Conservation (phyloP, 108 stramenopile species). For the Fragilaria crotonensis region DNA sequence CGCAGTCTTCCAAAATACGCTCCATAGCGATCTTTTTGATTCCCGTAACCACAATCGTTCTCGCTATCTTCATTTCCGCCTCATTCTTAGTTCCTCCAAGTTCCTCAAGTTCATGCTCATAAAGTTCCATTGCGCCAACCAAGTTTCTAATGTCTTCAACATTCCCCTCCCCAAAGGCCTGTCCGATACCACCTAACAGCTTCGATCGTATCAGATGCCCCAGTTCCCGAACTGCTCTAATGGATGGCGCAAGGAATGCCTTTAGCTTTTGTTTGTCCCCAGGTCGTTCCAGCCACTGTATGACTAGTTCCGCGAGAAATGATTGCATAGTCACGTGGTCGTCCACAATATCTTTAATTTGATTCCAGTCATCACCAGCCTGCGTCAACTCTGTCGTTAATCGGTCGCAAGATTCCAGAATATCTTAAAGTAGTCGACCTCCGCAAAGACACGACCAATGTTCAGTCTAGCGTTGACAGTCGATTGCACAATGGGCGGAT, state of each 20-base stretch:
- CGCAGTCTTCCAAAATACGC: conserved; percentile 79
- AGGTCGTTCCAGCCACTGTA: background rate
- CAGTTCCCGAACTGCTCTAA: conserved; percentile 85
- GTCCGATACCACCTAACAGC: conserved; percentile 67
- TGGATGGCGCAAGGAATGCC: conserved; percentile 67
- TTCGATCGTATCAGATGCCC: conserved; percentile 82
- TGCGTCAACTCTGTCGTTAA: conserved; percentile 76
- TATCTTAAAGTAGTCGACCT: conserved; percentile 47
- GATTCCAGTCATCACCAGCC: conserved; percentile 39
- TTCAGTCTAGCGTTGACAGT: background rate
- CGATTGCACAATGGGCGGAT: background rate
- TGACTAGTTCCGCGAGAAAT: background rate
- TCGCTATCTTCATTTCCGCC: background rate
- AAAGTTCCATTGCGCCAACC: conserved; percentile 82
- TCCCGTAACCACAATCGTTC: conserved; percentile 40
- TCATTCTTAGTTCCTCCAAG: conserved; percentile 8
- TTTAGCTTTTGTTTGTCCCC: conserved; percentile 29
- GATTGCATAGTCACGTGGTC: background rate
- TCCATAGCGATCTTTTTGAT: conserved; percentile 79
- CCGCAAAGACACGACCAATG: background rate
- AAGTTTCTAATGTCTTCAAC: conserved; percentile 78
- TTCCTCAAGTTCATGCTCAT: conserved; percentile 65
- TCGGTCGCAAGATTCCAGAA: conserved; percentile 70
- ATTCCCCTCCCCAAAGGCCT: conserved; percentile 80
- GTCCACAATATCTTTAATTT: background rate